Evolutionary conservation across 768 basidiomycete species (phyloP), one percentile per base, ranked within the genome.

Genomic region (Russula sp.): DNA sequence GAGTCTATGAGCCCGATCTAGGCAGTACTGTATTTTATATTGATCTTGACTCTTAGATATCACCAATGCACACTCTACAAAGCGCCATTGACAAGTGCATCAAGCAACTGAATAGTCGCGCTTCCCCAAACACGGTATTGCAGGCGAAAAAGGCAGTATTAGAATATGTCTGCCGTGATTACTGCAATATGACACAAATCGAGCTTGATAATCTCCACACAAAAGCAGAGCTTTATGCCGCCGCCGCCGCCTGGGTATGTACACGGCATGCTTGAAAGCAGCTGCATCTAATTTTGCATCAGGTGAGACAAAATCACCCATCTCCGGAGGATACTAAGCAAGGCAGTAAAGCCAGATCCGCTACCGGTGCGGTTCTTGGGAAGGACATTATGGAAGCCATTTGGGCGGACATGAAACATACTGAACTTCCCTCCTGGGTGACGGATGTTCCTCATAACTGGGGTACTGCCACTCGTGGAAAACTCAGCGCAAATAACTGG

Each of bases 401-500:
- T 8, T 73, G 72, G 68, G 35, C n/a, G 6, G 72, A 75, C 64
- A 76, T 75, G 71, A 38, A 39, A 7, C 56, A 38, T 5, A 74
- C 72, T 0, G 50, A 48, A 25, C 65, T 74, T 3, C 75, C 74
- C 0, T 66, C 65, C 0, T 76, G 75, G 74, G 63, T 76, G 3
- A 65, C 60, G 0, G 57, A 57, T 6, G 72, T 70, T 0, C 75
- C 76, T 3, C 54, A n/a, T 1, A 68, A 73, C 45, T 73, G 74
- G 70, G 74, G 74, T 0, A 73, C 71, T 2, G 45, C 70, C 0
- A 34, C 63, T 1, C 66, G 67, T 6, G 74, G 75, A 0, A 74
- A 74, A 51, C 68, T 77, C 5, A 74, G 66, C 42, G 75, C 75
- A 0, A 71, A 76, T 46, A 71, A 78, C 35, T 77, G 74, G 72